phyloP scores from a whole-genome alignment of 164 flowering plant genomes.

The Aristolochia fimbriata region DNA sequence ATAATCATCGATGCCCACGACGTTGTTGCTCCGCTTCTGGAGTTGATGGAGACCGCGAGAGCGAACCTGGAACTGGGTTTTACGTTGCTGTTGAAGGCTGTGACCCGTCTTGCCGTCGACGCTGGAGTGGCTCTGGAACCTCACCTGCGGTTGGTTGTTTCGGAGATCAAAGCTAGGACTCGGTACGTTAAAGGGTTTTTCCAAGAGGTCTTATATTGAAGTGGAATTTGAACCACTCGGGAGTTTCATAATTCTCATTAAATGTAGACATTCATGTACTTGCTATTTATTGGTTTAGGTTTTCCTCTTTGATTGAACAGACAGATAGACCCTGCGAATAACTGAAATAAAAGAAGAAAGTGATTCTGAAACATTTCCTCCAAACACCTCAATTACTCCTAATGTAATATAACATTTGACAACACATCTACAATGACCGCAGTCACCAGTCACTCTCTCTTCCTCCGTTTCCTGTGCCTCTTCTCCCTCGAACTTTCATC shows the following conservation, averaged over 20 bases:
- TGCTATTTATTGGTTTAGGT: not conserved
- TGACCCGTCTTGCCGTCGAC: slow-evolving; percentile 6
- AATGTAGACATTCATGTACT: not conserved
- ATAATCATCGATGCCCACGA: slow-evolving; percentile 13
- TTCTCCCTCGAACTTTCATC: slow-evolving; percentile 22
- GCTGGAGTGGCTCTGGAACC: not conserved
- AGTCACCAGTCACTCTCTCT: slow-evolving; percentile 5
- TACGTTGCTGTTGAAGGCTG: slow-evolving; percentile 7
- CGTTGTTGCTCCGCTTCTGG: not conserved
- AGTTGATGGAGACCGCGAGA: slow-evolving; percentile 1
- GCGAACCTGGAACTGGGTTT: slow-evolving; percentile 26
- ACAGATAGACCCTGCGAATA: not conserved
- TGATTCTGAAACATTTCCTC: no score
- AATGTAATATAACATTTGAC: no score
- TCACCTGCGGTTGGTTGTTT: not conserved
- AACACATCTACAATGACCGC: no score
- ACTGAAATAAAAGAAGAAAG: no score
- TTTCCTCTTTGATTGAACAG: not conserved
- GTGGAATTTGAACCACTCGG: not conserved
- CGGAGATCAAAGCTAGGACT: not conserved
- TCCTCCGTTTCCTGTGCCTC: slow-evolving; percentile 26
- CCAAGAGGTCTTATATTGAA: not conserved
- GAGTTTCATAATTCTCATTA: not conserved
- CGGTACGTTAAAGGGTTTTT: not conserved
- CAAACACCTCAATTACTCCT: no score